phyloP scores from a whole-genome alignment of 2,329 filamentous ascomycete genomes.

The Cladosporium sp. region DNA sequence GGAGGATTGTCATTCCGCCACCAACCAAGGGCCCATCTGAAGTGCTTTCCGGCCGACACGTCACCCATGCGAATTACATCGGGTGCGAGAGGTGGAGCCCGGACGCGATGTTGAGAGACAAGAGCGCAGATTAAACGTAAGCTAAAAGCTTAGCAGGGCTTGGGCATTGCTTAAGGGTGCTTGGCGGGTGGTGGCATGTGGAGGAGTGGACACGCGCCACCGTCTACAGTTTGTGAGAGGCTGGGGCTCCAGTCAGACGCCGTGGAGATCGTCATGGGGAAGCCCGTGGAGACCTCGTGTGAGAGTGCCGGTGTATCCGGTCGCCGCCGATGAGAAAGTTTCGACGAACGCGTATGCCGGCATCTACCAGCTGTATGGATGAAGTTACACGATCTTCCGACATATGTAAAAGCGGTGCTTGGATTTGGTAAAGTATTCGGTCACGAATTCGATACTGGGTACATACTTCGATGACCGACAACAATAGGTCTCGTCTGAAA shows the following conservation, averaged over 20 bases:
- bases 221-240: background rate
- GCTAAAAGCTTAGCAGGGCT: conserved; percentile 1
- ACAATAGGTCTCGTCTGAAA: too few relatives aligned
- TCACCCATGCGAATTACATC: background rate
- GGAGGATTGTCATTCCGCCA: too few relatives aligned
- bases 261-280: background rate
- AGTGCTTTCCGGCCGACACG: background rate
- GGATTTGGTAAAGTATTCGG: too few relatives aligned
- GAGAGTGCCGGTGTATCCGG: background rate
- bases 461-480: too few relatives aligned
- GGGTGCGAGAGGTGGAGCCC: background rate
- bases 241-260: background rate
- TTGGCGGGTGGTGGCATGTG: background rate
- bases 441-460: too few relatives aligned
- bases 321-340: background rate
- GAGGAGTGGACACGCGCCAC: background rate
- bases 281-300: background rate
- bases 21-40: too few relatives aligned
- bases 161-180: conserved; percentile 1
- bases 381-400: too few relatives aligned
- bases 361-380: background rate
- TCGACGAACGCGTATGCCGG: background rate
- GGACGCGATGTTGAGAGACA: background rate
- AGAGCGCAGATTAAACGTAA: background rate
- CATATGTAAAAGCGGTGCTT: too few relatives aligned